Percentiles rank a stretch among this genome's conserved stretches.
These are phyloP conservation scores for Tagetes erecta DNA, from an alignment of 129 eudicot species.

Conservation along the genomic window DNA sequence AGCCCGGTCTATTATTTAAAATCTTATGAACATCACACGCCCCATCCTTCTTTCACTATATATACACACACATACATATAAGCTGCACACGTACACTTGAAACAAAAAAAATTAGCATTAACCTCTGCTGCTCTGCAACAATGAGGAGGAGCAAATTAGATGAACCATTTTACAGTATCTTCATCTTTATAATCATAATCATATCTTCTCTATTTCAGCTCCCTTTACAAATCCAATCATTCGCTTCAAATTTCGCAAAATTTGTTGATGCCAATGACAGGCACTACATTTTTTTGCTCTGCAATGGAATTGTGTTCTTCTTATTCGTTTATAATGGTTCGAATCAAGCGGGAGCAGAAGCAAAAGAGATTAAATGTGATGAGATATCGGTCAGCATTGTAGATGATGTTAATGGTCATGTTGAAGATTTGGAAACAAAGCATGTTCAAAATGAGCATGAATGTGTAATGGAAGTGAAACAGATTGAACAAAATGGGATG, in stretches of 20 bases:
- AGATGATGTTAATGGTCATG: neutral
- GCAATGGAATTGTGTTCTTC: conserved; percentile 22
- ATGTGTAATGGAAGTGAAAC: neutral
- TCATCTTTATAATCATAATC: conserved; percentile 6
- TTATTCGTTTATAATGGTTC: neutral
- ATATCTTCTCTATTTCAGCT: neutral
- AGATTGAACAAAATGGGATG: neutral
- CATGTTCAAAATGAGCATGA: conserved; percentile 1
- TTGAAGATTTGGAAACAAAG: neutral
- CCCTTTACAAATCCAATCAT: conserved; percentile 4
- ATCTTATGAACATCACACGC: neutral
- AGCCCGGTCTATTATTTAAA: neutral
- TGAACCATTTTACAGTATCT: conserved; percentile 13
- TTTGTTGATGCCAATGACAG: conserved; percentile 16
- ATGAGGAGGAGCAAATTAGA: conserved; percentile 22
- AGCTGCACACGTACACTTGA: neutral
- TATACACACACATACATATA: neutral
- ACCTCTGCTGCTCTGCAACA: neutral
- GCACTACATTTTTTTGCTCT: conserved; percentile 21
- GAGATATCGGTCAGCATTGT: neutral
- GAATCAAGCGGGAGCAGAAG: neutral
- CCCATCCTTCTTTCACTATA: neutral
- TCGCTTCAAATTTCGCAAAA: neutral
- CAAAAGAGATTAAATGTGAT: neutral
- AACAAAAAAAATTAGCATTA: neutral